Evolutionary conservation across 306 rosid species (phyloP).

Genomic region (Ceratonia siliqua): DNA sequence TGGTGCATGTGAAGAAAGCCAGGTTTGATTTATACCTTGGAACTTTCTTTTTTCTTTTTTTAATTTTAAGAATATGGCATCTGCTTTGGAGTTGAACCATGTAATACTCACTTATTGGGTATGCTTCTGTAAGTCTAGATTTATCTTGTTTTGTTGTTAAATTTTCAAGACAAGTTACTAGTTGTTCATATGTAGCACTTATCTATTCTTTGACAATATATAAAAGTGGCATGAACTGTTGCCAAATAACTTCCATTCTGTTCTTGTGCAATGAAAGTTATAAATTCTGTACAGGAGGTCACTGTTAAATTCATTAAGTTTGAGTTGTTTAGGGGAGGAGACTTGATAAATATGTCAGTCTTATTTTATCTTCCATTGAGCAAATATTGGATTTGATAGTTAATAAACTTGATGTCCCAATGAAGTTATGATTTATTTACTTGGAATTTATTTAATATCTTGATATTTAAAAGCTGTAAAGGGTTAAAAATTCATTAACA

Average conservation of each 20-base stretch:
- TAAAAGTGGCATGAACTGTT: constrained; percentile 14
- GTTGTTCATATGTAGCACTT: background rate
- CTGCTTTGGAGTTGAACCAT: constrained; percentile 13
- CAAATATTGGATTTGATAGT: constrained; percentile 9
- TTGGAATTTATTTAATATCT: background rate
- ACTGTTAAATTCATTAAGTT: constrained; percentile 5
- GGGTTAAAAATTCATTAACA: background rate
- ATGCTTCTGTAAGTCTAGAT: constrained; percentile 9
- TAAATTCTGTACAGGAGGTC: background rate
- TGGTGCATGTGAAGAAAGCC: constrained; percentile 63
- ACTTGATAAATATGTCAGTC: background rate
- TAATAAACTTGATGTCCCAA: background rate
- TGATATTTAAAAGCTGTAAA: background rate
- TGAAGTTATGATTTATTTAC: constrained; percentile 7
- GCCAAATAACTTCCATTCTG: background rate
- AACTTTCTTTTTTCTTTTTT: background rate
- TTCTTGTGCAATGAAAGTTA: background rate
- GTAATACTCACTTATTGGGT: constrained; percentile 16
- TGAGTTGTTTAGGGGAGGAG: background rate
- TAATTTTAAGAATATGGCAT: constrained; percentile 7
- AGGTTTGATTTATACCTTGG: constrained; percentile 49
- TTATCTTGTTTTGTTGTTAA: constrained; percentile 14
- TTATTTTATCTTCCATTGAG: background rate
- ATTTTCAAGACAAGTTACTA: background rate
- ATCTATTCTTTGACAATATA: constrained; percentile 14